A percentile compares a stretch with the other conserved stretches of the same genome.
These are phyloP conservation scores for Penicillium parvum DNA, from an alignment of 495 filamentous ascomycete genomes.

Conservation along the genomic window DNA sequence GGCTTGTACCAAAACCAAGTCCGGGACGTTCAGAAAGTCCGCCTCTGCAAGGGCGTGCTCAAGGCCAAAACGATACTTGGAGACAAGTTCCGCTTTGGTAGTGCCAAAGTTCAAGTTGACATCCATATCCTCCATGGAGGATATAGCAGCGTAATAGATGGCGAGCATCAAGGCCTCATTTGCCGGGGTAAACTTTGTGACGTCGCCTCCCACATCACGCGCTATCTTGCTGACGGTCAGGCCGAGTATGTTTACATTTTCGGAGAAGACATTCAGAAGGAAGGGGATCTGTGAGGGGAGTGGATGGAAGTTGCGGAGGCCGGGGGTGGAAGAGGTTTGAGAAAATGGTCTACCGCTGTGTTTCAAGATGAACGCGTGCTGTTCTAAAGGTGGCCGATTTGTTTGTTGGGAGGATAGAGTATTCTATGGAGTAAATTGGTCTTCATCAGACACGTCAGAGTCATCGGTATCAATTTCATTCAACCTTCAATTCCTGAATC, in stretches of 20 bases:
- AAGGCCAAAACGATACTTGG: conserved; percentile 50
- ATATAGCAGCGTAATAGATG: conserved; percentile 56
- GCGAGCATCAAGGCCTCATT: conserved; percentile 57
- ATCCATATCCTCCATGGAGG: conserved; percentile 55
- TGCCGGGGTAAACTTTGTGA: conserved; percentile 31
- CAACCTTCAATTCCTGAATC: conserved; percentile 42
- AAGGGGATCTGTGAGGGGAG: conserved; percentile 49
- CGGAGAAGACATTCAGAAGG: conserved; percentile 46
- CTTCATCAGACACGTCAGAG: conserved; percentile 41
- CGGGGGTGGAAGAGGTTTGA: conserved; percentile 11
- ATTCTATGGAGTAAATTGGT: conserved; percentile 18
- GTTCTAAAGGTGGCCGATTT: conserved; percentile 40
- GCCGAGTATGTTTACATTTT: conserved; percentile 49
- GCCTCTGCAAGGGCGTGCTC: conserved; percentile 53
- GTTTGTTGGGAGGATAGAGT: conserved; percentile 35
- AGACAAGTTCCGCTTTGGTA: conserved; percentile 44
- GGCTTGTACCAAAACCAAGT: conserved; percentile 45
- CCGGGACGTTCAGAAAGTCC: conserved; percentile 42
- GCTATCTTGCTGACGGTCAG: conserved; percentile 45
- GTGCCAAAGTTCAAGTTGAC: conserved; percentile 46
- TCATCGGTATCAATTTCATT: conserved; percentile 31
- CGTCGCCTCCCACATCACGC: conserved; percentile 30
- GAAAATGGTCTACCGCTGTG: conserved; percentile 32
- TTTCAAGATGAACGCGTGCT: conserved; percentile 52
- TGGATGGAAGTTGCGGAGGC: conserved; percentile 45